Conservation (phyloP, 192 early-diverging fungal genomes). For the Dissophora ornata region DNA sequence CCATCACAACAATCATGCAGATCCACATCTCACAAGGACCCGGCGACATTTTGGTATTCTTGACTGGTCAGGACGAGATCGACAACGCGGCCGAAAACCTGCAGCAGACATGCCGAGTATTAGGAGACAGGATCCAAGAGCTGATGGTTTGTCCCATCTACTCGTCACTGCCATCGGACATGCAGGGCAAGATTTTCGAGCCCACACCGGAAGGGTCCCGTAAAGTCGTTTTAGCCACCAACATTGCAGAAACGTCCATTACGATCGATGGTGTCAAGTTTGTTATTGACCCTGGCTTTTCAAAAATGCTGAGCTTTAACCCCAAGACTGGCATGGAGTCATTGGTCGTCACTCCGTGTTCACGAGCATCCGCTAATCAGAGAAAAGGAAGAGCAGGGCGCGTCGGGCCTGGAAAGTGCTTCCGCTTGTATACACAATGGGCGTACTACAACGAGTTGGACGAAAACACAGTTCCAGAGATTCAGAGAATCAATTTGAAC, state of each 20-base stretch:
- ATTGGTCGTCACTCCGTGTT: slow-evolving; percentile 94
- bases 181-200: slow-evolving; percentile 97
- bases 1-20: slow-evolving; percentile 91
- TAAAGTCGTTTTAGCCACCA: slow-evolving; percentile 97
- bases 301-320: slow-evolving; percentile 96
- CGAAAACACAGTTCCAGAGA: slow-evolving; percentile 95
- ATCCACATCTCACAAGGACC: slow-evolving; percentile 90
- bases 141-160: slow-evolving; percentile 97
- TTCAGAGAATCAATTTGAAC: slow-evolving; percentile 93
- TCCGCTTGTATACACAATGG: slow-evolving; percentile 92
- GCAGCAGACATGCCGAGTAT: slow-evolving; percentile 75
- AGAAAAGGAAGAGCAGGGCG: slow-evolving; percentile 95
- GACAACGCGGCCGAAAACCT: slow-evolving; percentile 89
- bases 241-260: slow-evolving; percentile 99
- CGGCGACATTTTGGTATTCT: slow-evolving; percentile 95
- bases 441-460: slow-evolving; percentile 95
- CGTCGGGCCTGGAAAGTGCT: slow-evolving; percentile 97
- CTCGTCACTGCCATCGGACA: slow-evolving; percentile 93
- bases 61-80: slow-evolving; percentile 99
- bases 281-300: slow-evolving; percentile 98
- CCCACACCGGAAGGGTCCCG: slow-evolving; percentile 93
- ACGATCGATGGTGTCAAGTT: slow-evolving; percentile 97
- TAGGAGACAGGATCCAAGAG: slow-evolving; percentile 90
- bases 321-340: slow-evolving; percentile 97
- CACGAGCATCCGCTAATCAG: slow-evolving; percentile 94